Conservation (phyloP, 192 early-diverging fungal genomes). For the Podila minutissima region DNA sequence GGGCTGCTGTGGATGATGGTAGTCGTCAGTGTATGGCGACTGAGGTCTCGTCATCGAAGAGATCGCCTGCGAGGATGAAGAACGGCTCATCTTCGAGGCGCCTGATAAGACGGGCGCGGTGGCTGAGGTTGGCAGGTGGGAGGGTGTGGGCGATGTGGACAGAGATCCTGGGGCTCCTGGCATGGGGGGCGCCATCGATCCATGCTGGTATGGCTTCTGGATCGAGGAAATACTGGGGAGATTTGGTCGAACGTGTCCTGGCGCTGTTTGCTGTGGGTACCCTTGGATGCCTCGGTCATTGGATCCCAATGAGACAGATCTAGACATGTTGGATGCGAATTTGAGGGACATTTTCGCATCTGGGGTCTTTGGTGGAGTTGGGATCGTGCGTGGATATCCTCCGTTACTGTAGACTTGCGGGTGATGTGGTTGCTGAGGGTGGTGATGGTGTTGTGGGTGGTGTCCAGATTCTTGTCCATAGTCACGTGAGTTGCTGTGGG, state of each 20-base stretch:
- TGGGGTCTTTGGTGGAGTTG: constrained; percentile 48
- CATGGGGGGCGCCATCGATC: not conserved
- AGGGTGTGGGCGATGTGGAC: constrained; percentile 10
- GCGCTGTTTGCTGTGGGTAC: constrained; percentile 5
- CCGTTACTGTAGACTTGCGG: constrained; percentile 13
- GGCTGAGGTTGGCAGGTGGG: constrained; percentile 10
- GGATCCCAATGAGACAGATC: constrained; percentile 37
- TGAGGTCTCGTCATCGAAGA: constrained; percentile 1
- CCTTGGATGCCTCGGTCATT: constrained; percentile 15
- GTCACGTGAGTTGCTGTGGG: constrained; percentile 37
- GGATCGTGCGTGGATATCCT: constrained; percentile 28
- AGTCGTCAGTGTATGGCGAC: not conserved
- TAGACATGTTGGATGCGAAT: constrained; percentile 41
- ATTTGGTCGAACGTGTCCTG: constrained; percentile 28
- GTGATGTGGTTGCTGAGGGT: constrained; percentile 16
- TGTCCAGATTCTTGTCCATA: constrained; percentile 4
- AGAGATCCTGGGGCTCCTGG: constrained; percentile 9
- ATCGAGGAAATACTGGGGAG: constrained; percentile 35
- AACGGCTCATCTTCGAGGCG: constrained; percentile 14
- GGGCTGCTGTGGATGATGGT: not conserved
- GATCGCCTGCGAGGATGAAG: constrained; percentile 17
- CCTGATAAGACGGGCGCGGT: constrained; percentile 1
- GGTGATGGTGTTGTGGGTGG: constrained; percentile 3
- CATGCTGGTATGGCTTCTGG: constrained; percentile 16
- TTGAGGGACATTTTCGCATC: constrained; percentile 31